These are phyloP conservation scores for Lablab purpureus DNA, from an alignment of 306 rosid species.

Conservation along the genomic window DNA sequence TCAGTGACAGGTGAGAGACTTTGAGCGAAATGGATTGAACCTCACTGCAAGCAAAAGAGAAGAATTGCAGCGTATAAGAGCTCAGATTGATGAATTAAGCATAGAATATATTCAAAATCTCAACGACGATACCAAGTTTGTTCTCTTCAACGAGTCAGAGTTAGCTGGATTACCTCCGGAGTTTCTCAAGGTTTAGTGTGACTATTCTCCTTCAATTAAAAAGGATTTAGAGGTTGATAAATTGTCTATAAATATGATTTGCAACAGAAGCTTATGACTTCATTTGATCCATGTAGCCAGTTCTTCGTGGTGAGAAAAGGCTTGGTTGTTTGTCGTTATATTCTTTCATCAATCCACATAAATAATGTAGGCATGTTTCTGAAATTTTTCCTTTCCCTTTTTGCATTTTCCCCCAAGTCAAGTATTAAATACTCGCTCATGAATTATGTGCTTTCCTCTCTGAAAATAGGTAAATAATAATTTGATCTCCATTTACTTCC, in stretches of 20 bases:
- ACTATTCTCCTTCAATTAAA: slow-evolving; percentile 19
- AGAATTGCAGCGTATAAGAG: slow-evolving; percentile 73
- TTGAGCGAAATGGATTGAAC: slow-evolving; percentile 91
- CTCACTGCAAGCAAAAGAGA: slow-evolving; percentile 88
- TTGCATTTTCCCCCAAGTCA: slow-evolving; percentile 18
- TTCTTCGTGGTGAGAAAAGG: not conserved
- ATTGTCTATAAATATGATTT: not conserved
- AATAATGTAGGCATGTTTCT: slow-evolving; percentile 38
- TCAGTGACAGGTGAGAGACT: slow-evolving; percentile 99
- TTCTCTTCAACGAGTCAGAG: slow-evolving; percentile 71
- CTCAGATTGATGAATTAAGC: slow-evolving; percentile 82
- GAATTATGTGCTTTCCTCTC: slow-evolving; percentile 26
- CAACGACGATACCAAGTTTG: slow-evolving; percentile 65
- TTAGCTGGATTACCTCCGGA: slow-evolving; percentile 85
- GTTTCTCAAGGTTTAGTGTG: slow-evolving; percentile 73
- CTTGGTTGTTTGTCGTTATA: not conserved
- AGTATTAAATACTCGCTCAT: slow-evolving; percentile 26
- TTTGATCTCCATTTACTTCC: slow-evolving; percentile 19
- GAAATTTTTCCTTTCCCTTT: slow-evolving; percentile 3
- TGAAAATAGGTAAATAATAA: not conserved
- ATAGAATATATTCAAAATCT: slow-evolving; percentile 77
- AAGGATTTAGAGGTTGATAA: not conserved
- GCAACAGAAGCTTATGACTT: not conserved
- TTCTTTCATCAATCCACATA: slow-evolving; percentile 13
- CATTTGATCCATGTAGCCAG: not conserved